Evolutionary conservation across 2,329 filamentous ascomycete species (phyloP).

Genomic region (Nemania abortiva): DNA sequence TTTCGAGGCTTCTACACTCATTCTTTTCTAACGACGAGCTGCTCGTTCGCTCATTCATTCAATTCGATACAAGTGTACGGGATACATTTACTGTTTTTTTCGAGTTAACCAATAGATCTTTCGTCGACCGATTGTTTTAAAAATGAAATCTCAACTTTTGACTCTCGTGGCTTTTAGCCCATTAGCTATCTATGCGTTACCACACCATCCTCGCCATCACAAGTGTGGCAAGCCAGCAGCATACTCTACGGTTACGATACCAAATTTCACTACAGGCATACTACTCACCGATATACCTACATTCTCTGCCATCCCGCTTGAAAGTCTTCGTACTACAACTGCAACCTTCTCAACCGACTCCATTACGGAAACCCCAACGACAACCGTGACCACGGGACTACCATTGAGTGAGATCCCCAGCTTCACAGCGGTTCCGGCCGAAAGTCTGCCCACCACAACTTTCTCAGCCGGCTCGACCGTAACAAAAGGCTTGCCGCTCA

Average conservation of each 20-base stretch:
- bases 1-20: conserved; percentile 32
- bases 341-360: conserved; percentile 18
- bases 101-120: not conserved
- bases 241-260: conserved; percentile 12
- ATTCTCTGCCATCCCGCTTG: conserved; percentile 12
- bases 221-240: conserved; percentile 24
- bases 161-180: conserved; percentile 32
- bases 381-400: conserved; percentile 24
- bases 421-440: conserved; percentile 24
- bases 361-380: not conserved
- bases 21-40: not conserved
- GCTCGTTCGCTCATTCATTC: conserved; percentile 16
- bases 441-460: conserved; percentile 23
- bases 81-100: conserved; percentile 22
- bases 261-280: conserved; percentile 15
- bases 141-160: conserved; percentile 36
- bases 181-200: conserved; percentile 28
- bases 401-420: conserved; percentile 23
- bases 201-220: conserved; percentile 9
- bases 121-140: conserved; percentile 21
- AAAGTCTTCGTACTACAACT: conserved; percentile 21
- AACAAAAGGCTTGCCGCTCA: conserved; percentile 27
- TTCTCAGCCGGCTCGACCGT: conserved; percentile 20
- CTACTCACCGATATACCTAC: conserved; percentile 15
- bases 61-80: conserved; percentile 20